Percentiles rank a stretch among this genome's conserved stretches.
These are phyloP conservation scores for Pseudozyma hubeiensis DNA, from an alignment of 1,284 basidiomycete species.

Conservation along the genomic window DNA sequence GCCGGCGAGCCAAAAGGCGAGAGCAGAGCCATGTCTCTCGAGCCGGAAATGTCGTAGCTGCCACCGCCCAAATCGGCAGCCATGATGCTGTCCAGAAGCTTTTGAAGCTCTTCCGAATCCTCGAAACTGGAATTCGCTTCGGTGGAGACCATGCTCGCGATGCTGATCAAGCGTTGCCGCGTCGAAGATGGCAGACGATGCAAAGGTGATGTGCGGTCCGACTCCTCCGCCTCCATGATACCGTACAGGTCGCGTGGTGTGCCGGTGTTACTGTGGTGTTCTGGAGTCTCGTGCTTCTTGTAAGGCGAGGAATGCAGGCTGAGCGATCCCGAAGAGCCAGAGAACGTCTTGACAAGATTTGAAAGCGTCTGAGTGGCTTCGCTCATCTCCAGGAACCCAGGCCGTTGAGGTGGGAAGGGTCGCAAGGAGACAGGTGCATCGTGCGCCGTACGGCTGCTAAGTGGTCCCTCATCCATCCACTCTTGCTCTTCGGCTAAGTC, in stretches of 20 bases:
- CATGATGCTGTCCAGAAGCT: conserved; percentile 47
- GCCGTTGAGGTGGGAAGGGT: conserved; percentile 8
- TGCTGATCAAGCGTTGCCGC: conserved; percentile 19
- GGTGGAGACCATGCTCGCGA: conserved; percentile 33
- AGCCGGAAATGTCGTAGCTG: conserved; percentile 16
- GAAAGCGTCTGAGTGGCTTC: conserved; percentile 34
- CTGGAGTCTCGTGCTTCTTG: conserved; percentile 11
- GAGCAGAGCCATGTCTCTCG: conserved; percentile 27
- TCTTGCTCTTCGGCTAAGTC: conserved; percentile 21
- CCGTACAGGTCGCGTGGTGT: conserved; percentile 20
- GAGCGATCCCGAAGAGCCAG: conserved; percentile 21
- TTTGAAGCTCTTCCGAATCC: conserved; percentile 47
- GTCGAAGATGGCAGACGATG: background rate
- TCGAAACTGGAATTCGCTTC: conserved; percentile 50
- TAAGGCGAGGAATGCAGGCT: conserved; percentile 21
- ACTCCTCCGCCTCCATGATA: conserved; percentile 25
- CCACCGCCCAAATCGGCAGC: conserved; percentile 23
- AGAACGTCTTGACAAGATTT: conserved; percentile 30
- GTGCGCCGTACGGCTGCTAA: background rate
- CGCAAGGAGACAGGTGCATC: conserved; percentile 6
- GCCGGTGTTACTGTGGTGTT: conserved; percentile 3
- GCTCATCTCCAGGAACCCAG: conserved; percentile 42
- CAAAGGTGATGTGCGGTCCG: background rate
- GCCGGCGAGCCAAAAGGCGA: conserved; percentile 39
- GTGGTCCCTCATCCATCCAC: conserved; percentile 28